Evolutionary conservation across 2,329 filamentous ascomycete genomes (phyloP).

Genomic region (Aureobasidium mangrovei): DNA sequence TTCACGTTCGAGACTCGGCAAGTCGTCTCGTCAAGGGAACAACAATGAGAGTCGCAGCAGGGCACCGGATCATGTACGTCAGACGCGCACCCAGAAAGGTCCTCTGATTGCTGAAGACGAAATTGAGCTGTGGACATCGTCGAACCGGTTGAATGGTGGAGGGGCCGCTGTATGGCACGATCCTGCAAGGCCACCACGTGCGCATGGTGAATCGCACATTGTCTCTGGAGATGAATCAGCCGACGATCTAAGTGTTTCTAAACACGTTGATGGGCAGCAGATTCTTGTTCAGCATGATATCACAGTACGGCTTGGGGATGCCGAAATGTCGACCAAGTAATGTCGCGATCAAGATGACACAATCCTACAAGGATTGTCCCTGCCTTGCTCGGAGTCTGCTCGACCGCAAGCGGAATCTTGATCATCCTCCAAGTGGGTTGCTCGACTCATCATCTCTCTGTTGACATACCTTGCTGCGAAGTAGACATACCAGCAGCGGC

Average conservation of each 20-base stretch:
- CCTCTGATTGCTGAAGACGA: background rate
- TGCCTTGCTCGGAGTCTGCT: no score
- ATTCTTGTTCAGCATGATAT: slow-evolving; percentile 1
- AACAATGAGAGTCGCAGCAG: background rate
- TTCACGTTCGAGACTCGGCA: background rate
- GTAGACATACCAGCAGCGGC: no score
- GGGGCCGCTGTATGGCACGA: background rate
- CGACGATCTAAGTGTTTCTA: background rate
- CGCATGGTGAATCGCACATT: no score
- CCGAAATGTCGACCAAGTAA: background rate
- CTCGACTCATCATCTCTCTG: no score
- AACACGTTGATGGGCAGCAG: background rate
- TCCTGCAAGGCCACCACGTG: background rate
- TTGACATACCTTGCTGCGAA: no score
- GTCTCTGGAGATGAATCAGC: background rate
- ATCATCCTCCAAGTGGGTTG: no score
- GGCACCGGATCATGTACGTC: background rate
- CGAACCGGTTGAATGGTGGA: background rate
- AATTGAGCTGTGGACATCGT: slow-evolving; percentile 6
- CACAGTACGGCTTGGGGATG: background rate
- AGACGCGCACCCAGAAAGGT: background rate
- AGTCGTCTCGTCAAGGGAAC: background rate
- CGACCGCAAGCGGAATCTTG: no score
- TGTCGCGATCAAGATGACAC: no score
- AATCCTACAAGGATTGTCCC: no score